phyloP scores from a whole-genome alignment of 2,329 filamentous ascomycete species.

The Neonectria sp. region DNA sequence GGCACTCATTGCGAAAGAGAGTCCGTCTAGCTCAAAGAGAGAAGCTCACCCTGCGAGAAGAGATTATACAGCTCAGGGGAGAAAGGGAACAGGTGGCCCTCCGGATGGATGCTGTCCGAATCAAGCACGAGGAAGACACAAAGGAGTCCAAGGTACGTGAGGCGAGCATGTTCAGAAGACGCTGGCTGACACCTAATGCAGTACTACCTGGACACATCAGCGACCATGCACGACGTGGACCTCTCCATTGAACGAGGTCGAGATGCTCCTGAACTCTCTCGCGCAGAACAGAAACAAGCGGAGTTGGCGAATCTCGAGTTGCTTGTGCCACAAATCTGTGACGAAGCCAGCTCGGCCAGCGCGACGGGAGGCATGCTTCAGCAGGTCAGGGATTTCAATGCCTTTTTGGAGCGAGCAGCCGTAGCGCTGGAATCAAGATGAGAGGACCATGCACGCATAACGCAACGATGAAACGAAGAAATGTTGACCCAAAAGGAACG shows the following conservation, averaged over 20 bases:
- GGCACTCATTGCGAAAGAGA: slow-evolving; percentile 70
- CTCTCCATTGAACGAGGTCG: slow-evolving; percentile 68
- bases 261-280: slow-evolving; percentile 62
- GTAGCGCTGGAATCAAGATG: slow-evolving; percentile 66
- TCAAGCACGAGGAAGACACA: slow-evolving; percentile 70
- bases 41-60: slow-evolving; percentile 70
- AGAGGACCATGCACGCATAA: slow-evolving; percentile 31
- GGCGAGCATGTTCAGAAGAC: accelerated
- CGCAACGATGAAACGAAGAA: slow-evolving; percentile 28
- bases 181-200: slow-evolving; percentile 32
- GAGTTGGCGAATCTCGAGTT: slow-evolving; percentile 72
- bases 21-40: slow-evolving; percentile 71
- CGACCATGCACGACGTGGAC: slow-evolving; percentile 74
- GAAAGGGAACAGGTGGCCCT: slow-evolving; percentile 75
- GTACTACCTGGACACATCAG: slow-evolving; percentile 69
- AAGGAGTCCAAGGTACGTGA: slow-evolving; percentile 65
- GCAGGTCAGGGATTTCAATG: slow-evolving; percentile 74
- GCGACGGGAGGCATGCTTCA: slow-evolving; percentile 67
- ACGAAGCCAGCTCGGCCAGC: slow-evolving; percentile 66
- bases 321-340: slow-evolving; percentile 67
- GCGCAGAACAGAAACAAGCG: slow-evolving; percentile 62
- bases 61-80: slow-evolving; percentile 71
- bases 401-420: slow-evolving; percentile 74
- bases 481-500: slow-evolving; percentile 9
- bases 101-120: slow-evolving; percentile 74